Conservation (phyloP, 2,329 filamentous ascomycete species). For the Coccinonectria pachysandricola region DNA sequence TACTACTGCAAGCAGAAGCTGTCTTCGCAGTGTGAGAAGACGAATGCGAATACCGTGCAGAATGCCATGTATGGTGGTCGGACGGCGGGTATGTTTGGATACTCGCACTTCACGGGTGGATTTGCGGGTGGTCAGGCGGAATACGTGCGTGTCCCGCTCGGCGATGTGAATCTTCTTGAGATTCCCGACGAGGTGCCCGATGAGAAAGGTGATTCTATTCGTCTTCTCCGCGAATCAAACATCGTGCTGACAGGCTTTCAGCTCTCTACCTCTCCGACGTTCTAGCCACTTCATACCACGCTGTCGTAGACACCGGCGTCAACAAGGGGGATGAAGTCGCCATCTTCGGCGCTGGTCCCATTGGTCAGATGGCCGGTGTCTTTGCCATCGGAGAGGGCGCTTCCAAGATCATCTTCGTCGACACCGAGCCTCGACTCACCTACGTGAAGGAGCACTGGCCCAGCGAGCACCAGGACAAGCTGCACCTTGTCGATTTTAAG, state of each 20-base stretch:
- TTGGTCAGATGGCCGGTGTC: conserved; percentile 73
- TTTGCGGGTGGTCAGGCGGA: conserved; percentile 84
- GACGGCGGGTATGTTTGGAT: conserved; percentile 65
- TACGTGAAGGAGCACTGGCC: conserved; percentile 55
- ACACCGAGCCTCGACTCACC: conserved; percentile 60
- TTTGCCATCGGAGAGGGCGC: conserved; percentile 70
- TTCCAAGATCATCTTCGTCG: conserved; percentile 66
- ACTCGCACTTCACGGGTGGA: conserved; percentile 71
- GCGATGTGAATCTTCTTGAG: conserved; percentile 69
- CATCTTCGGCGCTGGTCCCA: conserved; percentile 77
- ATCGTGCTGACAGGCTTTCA: too few species aligned
- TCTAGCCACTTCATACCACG: conserved; percentile 68
- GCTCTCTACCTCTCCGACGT: conserved; percentile 72
- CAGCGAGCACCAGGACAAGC: conserved; percentile 34
- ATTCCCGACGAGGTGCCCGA: conserved; percentile 73
- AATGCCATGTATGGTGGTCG: conserved; percentile 70
- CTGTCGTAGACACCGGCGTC: conserved; percentile 75
- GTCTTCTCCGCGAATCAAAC: too few species aligned
- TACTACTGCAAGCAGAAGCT: conserved; percentile 71
- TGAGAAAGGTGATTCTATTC: conserved; percentile 60
- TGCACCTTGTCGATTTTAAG: conserved; percentile 62
- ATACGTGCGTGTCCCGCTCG: conserved; percentile 72
- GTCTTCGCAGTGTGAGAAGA: conserved; percentile 70
- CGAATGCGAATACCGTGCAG: conserved; percentile 61
- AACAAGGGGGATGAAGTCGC: conserved; percentile 67